Base-by-base conservation (phyloP, 2,329 filamentous ascomycete genomes). In the Aspergillus brasiliensis region DNA sequence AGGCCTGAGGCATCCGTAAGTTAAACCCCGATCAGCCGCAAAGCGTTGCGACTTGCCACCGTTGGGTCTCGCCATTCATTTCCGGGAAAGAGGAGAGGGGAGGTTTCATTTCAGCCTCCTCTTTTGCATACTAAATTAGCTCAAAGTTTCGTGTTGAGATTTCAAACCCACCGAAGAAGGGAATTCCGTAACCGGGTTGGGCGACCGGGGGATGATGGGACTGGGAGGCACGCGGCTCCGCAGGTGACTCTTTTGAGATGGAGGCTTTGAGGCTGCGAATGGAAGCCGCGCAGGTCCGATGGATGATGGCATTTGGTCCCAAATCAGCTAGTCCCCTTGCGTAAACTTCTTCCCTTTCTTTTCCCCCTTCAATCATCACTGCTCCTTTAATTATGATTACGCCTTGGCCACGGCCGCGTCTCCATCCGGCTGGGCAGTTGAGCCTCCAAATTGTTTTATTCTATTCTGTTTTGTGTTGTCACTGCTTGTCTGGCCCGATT, bases 111-210 rank as follows among this genome's bases (percentile, higher is more conserved):
- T 34, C 31, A 49, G 46, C 46, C 25, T 49, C 23, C 46, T 28
- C 27, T 49, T 23, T 17, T 5, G 7, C 15, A n/a, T 10, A n/a
- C 46, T 49, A 49, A 31, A 19, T 49, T 28, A 49, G 46, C 46
- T 31, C 46, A 49, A 49, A 17, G 46, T 49, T 49, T 49, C 46
- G 46, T 49, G n/a, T 49, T 49, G 46, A 49, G 8, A 28, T 11
- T 49, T 2, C 11, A 10, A 28, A 49, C 46, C 46, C 46, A 49
- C 46, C 46, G 27, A 17, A 15, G 46, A 49, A 10, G 25, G 25
- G 13, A 27, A 19, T 17, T 25, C 46, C 27, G 25, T 49, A 27
- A 28, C 46, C 46, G 8, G 17, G 46, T 49, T 28, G 46, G 46
- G 46, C 46, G 27, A 49, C 31, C 25, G 46, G 46, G 25, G 23